Evolutionary conservation across 2,329 filamentous ascomycete genomes (phyloP).

Genomic region (Aureobasidium sp.): DNA sequence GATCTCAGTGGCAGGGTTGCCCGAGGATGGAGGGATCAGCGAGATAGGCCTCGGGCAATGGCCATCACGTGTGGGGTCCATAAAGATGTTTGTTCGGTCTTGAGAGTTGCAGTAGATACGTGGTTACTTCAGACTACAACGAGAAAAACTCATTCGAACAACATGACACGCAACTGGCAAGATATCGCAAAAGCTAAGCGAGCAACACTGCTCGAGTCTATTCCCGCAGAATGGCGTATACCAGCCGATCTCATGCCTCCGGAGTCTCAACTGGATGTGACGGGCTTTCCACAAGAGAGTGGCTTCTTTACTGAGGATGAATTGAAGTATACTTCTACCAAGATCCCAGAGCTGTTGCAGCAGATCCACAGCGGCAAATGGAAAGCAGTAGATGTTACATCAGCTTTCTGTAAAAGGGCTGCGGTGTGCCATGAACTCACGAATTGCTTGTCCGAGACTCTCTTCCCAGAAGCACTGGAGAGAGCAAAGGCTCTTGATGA

Average conservation of each 20-base stretch:
- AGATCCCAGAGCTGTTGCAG: slow-evolving; percentile 32
- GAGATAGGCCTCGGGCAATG: slow-evolving; percentile 8
- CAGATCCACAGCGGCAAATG: slow-evolving; percentile 34
- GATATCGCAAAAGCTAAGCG: slow-evolving; percentile 9
- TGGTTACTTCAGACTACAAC: not conserved
- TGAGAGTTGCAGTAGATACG: not conserved
- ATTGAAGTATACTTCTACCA: slow-evolving; percentile 40
- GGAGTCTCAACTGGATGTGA: slow-evolving; percentile 47
- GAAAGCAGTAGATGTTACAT: slow-evolving; percentile 44
- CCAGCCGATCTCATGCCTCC: slow-evolving; percentile 45
- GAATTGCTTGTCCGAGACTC: slow-evolving; percentile 51
- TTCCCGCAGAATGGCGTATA: slow-evolving; percentile 51
- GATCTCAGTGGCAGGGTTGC: not conserved
- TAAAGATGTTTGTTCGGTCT: not conserved
- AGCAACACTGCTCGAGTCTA: slow-evolving; percentile 29
- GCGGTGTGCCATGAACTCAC: slow-evolving; percentile 49
- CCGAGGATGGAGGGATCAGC: not conserved
- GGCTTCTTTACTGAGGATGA: slow-evolving; percentile 51
- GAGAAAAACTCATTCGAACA: not conserved
- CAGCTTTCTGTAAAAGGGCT: slow-evolving; percentile 47
- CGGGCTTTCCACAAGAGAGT: slow-evolving; percentile 44
- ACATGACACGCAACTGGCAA: slow-evolving; percentile 8
- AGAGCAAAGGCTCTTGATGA: slow-evolving; percentile 45
- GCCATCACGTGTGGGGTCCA: slow-evolving; percentile 2
- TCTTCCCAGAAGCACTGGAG: slow-evolving; percentile 45